These are phyloP conservation scores for Kwoniella botswanensis DNA, from an alignment of 768 basidiomycete genomes.

Conservation along the genomic window DNA sequence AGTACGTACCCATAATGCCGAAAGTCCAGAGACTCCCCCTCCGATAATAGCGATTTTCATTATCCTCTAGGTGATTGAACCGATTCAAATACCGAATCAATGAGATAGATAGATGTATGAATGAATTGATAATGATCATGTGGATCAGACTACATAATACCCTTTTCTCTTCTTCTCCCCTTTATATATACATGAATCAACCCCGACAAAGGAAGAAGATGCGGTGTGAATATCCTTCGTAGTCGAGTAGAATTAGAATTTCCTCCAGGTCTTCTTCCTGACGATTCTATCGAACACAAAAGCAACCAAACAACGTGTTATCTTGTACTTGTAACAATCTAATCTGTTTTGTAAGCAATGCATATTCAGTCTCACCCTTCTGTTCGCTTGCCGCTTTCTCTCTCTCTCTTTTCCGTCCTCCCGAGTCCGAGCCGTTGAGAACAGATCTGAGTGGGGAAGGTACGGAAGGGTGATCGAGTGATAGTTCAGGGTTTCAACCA, in stretches of 20 bases:
- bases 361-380: no score
- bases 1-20: conserved; percentile 19
- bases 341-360: no score
- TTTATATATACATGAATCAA: background rate
- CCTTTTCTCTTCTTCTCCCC: background rate
- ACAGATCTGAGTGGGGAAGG: no score
- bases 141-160: background rate
- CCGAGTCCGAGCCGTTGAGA: no score
- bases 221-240: background rate
- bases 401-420: background rate
- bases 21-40: conserved; percentile 14
- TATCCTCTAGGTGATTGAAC: no score
- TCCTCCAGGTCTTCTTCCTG: background rate
- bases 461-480: background rate
- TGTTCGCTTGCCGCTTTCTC: background rate
- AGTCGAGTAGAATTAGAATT: background rate
- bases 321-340: no score
- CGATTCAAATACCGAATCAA: background rate
- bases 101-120: background rate
- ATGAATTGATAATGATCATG: background rate
- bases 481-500: background rate
- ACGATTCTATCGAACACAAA: background rate
- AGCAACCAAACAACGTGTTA: background rate
- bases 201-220: background rate
- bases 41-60: conserved; percentile 18